These are phyloP conservation scores for Corymbia maculata DNA, from an alignment of 345 rosid genomes.

Conservation along the genomic window DNA sequence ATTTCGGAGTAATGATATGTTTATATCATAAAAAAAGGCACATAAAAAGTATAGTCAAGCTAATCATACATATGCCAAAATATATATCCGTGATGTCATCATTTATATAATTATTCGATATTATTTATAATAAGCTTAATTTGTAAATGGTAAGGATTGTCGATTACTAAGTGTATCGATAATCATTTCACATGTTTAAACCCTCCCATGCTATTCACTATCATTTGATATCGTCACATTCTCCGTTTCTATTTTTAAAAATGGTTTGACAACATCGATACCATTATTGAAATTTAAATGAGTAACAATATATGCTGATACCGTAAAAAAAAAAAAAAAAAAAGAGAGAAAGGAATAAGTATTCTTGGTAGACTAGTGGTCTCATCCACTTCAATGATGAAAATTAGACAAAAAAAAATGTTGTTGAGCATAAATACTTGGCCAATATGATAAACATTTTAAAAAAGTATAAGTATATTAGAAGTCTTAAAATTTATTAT, in stretches of 20 bases:
- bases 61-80: too few species aligned
- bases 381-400: neutral
- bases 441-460: neutral
- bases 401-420: neutral
- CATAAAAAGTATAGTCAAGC: too few species aligned
- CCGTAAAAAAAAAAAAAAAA: neutral
- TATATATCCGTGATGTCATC: neutral
- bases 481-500: too few species aligned
- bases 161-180: too few species aligned
- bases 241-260: neutral
- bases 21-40: too few species aligned
- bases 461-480: neutral
- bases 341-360: neutral
- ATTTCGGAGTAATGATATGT: too few species aligned
- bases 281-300: neutral
- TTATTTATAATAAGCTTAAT: neutral
- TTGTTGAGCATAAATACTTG: neutral
- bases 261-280: neutral
- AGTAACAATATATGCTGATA: neutral
- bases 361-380: neutral
- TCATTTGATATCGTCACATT: fast-evolving
- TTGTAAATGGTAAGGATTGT: neutral
- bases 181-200: neutral
- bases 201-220: neutral
- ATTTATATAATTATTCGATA: too few species aligned